Percentiles rank a stretch among this genome's conserved stretches.
phyloP scores from a whole-genome alignment of 345 rosid species.

The Syzygium aqueum region DNA sequence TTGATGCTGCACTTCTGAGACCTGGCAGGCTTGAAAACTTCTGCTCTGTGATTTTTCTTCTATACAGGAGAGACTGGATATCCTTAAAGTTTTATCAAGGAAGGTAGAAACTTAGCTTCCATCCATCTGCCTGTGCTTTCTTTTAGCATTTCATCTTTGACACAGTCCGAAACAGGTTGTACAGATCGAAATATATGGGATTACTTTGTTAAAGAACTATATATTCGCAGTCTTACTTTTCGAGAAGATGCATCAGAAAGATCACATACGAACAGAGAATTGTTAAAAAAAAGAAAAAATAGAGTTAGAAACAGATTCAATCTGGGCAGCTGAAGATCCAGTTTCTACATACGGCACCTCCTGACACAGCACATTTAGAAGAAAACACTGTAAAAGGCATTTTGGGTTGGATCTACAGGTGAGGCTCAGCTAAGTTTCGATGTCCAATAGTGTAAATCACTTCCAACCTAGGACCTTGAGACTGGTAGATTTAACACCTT shows the following conservation, averaged over 20 bases:
- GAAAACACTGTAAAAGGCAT: background rate
- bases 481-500: background rate
- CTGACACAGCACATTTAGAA: background rate
- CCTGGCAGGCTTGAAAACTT: conserved; percentile 83
- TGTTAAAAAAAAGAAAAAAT: too few species aligned
- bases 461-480: background rate
- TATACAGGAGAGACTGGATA: conserved; percentile 59
- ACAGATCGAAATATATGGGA: too few species aligned
- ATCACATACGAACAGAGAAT: background rate
- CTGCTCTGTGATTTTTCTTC: conserved; percentile 87
- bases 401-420: background rate
- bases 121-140: too few species aligned
- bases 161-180: background rate
- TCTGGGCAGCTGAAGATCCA: background rate
- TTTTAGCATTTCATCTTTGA: too few species aligned
- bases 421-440: background rate
- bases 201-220: background rate
- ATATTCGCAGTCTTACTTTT: background rate
- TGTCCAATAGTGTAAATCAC: background rate
- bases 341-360: background rate
- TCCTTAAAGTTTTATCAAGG: conserved; percentile 68
- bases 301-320: background rate
- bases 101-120: conserved; percentile 32
- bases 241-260: background rate
- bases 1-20: conserved; percentile 85